These are phyloP conservation scores for Cichorium intybus DNA, from an alignment of 140 eudicot genomes.

Conservation along the genomic window DNA sequence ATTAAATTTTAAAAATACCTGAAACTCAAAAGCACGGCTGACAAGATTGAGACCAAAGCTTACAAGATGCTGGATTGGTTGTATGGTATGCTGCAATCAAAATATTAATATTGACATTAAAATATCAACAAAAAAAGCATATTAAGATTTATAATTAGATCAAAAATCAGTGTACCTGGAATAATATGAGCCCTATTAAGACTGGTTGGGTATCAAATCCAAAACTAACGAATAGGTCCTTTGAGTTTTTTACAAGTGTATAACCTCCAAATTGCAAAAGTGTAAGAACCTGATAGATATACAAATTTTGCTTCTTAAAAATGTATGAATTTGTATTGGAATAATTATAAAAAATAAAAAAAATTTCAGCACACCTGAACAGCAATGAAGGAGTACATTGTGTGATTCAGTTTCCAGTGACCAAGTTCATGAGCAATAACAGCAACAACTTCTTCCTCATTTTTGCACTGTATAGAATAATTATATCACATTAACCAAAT, in stretches of 20 bases:
- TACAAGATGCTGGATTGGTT: constrained; percentile 85
- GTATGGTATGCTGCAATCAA: constrained; percentile 82
- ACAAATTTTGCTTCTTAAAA: not conserved
- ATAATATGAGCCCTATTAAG: constrained; percentile 88
- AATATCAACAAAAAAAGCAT: not conserved
- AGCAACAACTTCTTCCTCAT: constrained; percentile 97
- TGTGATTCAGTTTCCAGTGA: constrained; percentile 96
- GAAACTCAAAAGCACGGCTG: constrained; percentile 96
- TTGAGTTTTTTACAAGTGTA: constrained; percentile 91
- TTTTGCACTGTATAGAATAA: constrained; percentile 61
- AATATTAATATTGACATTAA: not conserved
- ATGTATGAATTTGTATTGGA: not conserved
- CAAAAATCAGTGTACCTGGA: constrained; percentile 54
- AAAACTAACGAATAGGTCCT: constrained; percentile 85
- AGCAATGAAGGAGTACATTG: constrained; percentile 89
- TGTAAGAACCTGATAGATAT: constrained; percentile 64
- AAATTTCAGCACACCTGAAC: constrained; percentile 64
- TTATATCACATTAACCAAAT: not conserved
- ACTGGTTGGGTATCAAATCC: constrained; percentile 99
- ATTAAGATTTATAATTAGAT: not conserved
- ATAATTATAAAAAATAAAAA: not conserved
- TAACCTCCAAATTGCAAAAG: constrained; percentile 93
- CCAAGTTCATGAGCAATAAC: constrained; percentile 99
- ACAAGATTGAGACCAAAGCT: constrained; percentile 87
- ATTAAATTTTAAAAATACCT: constrained; percentile 43